phyloP scores from a whole-genome alignment of 2,329 filamentous ascomycete genomes.

The Nemania abortiva region DNA sequence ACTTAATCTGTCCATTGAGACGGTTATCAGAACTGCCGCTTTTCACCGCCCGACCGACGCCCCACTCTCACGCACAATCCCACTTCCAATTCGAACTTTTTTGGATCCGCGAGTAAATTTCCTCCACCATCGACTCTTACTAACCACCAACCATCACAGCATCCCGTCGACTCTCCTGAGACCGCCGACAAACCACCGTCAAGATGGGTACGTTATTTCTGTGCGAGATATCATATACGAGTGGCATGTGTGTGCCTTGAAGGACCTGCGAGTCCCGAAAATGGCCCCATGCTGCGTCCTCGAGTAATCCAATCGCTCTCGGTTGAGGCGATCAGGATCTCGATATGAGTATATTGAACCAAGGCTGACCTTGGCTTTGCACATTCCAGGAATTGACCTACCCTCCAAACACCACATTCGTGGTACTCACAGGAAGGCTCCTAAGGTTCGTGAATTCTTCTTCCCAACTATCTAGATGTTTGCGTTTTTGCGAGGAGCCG shows the following conservation, averaged over 20 bases:
- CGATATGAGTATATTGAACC: slow-evolving; percentile 72
- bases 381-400: slow-evolving; percentile 74
- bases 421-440: slow-evolving; percentile 86
- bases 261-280: slow-evolving; percentile 19
- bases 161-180: slow-evolving; percentile 56
- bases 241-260: slow-evolving; percentile 37
- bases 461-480: background rate
- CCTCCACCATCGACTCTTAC: slow-evolving; percentile 42
- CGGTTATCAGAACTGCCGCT: slow-evolving; percentile 55
- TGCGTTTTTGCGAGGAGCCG: background rate
- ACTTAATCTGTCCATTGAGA: background rate
- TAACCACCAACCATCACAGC: slow-evolving; percentile 55
- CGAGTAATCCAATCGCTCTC: slow-evolving; percentile 29
- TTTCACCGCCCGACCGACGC: slow-evolving; percentile 55
- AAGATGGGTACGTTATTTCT: slow-evolving; percentile 72
- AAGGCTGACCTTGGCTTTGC: slow-evolving; percentile 69
- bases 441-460: slow-evolving; percentile 66
- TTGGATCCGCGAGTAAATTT: slow-evolving; percentile 32
- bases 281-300: slow-evolving; percentile 40
- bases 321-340: slow-evolving; percentile 39
- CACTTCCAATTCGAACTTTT: slow-evolving; percentile 37
- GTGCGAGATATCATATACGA: slow-evolving; percentile 50
- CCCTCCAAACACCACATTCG: slow-evolving; percentile 77
- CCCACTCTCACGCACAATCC: slow-evolving; percentile 51
- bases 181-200: slow-evolving; percentile 58